phyloP scores from a whole-genome alignment of 129 eudicot genomes.

The Lactuca sativa region DNA sequence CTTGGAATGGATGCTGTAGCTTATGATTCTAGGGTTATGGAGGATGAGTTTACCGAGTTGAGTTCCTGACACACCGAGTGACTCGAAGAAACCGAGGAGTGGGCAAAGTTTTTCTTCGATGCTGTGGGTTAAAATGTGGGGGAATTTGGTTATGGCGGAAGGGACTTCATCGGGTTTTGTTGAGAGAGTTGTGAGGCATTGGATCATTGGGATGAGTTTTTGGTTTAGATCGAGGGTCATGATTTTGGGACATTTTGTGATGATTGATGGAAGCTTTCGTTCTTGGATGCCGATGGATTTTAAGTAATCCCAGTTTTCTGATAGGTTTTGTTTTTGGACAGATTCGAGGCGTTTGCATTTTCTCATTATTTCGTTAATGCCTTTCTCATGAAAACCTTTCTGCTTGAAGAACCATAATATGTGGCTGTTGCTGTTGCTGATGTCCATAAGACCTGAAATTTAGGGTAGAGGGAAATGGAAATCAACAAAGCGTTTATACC shows the following conservation, averaged over 20 bases:
- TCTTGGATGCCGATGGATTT: constrained; percentile 85
- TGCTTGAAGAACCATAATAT: constrained; percentile 87
- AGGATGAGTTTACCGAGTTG: constrained; percentile 86
- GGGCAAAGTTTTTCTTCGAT: constrained; percentile 94
- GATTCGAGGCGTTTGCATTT: constrained; percentile 80
- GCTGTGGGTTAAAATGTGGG: constrained; percentile 73
- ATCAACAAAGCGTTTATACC: no score
- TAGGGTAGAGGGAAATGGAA: no score
- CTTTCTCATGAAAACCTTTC: constrained; percentile 76
- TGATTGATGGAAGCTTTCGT: constrained; percentile 70
- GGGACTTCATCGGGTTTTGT: constrained; percentile 85
- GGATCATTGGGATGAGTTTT: constrained; percentile 80
- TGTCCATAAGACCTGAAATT: constrained; percentile 62
- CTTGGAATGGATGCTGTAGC: no score
- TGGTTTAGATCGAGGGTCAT: constrained; percentile 73
- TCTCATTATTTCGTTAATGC: constrained; percentile 59
- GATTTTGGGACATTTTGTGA: constrained; percentile 77
- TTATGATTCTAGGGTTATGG: no score
- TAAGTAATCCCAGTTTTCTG: constrained; percentile 78
- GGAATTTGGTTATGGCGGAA: constrained; percentile 80
- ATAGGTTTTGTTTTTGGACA: constrained; percentile 57
- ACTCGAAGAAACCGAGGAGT: constrained; percentile 74
- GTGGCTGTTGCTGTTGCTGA: constrained; percentile 48
- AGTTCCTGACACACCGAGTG: constrained; percentile 78
- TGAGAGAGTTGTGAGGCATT: constrained; percentile 64